These are phyloP conservation scores for Pistacia vera DNA, from an alignment of 345 rosid genomes.

Conservation along the genomic window DNA sequence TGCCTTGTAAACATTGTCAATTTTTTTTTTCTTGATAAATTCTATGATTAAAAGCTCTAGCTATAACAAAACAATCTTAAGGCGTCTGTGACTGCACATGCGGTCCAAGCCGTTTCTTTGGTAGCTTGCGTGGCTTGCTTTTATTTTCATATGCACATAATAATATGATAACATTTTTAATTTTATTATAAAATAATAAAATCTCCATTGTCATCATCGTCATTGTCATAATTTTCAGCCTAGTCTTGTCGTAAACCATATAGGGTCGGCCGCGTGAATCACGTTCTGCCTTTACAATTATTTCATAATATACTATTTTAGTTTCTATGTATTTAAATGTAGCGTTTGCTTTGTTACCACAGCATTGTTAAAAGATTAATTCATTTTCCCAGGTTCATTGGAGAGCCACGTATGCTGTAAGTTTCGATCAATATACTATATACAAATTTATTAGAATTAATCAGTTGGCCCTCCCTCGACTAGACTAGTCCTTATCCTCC, in stretches of 20 bases:
- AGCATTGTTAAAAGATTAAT: not conserved
- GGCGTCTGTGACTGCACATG: not conserved
- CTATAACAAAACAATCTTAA: not conserved
- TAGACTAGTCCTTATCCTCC: slow-evolving; percentile 6
- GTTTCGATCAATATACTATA: not conserved
- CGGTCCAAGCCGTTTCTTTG: slow-evolving; percentile 19
- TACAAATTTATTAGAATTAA: not conserved
- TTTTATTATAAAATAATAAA: not conserved
- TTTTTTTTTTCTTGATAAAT: not conserved
- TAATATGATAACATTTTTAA: not conserved
- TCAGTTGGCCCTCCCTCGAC: not conserved
- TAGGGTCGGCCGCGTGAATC: slow-evolving; percentile 38
- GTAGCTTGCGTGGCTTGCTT: slow-evolving; percentile 4
- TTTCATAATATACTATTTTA: not conserved
- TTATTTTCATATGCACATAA: not conserved
- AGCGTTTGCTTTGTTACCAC: not conserved
- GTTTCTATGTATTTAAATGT: not conserved
- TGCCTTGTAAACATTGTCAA: not conserved
- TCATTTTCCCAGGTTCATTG: not conserved
- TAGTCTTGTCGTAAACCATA: not conserved
- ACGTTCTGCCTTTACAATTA: slow-evolving; percentile 26
- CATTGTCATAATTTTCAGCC: slow-evolving; percentile 14
- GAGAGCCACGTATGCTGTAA: not conserved
- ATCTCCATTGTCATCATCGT: slow-evolving; percentile 12
- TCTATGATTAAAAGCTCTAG: not conserved